These are phyloP conservation scores for Colletotrichum shisoi DNA, from an alignment of 2,329 filamentous ascomycete genomes.

Conservation along the genomic window DNA sequence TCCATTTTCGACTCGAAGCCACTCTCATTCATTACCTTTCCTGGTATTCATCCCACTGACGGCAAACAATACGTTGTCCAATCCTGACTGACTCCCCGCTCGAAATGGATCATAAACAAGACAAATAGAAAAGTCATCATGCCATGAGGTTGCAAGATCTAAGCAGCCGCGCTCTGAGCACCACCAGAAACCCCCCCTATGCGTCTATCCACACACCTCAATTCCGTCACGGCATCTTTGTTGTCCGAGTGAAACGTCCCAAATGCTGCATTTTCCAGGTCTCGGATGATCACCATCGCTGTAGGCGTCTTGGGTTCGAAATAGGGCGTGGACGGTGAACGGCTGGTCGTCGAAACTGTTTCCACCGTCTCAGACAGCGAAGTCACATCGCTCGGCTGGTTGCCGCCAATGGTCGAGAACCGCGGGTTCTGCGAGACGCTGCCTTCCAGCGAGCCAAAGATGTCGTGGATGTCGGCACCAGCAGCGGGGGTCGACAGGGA, in stretches of 20 bases:
- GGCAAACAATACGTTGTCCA: too few species aligned
- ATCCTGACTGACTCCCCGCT: too few species aligned
- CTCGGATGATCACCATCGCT: conserved; percentile 42
- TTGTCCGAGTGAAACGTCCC: too few species aligned
- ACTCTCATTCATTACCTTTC: too few species aligned
- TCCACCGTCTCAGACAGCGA: conserved; percentile 18
- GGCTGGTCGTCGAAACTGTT: conserved; percentile 29
- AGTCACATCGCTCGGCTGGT: not conserved
- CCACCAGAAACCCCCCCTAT: not conserved
- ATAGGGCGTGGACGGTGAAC: conserved; percentile 40
- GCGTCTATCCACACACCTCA: not conserved
- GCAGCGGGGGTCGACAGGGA: not conserved
- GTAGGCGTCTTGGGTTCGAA: conserved; percentile 46
- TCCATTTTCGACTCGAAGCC: too few species aligned
- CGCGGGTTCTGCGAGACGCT: not conserved
- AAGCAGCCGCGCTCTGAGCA: too few species aligned
- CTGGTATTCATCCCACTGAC: too few species aligned
- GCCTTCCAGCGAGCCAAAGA: not conserved
- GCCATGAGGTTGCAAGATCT: too few species aligned
- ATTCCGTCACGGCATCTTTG: too few species aligned
- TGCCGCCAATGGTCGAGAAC: not conserved
- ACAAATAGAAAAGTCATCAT: too few species aligned
- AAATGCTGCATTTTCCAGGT: not conserved
- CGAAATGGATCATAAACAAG: too few species aligned
- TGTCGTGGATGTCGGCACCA: not conserved